Base-by-base conservation (phyloP, 805 yeast species). In the Candida odintsovae region DNA sequence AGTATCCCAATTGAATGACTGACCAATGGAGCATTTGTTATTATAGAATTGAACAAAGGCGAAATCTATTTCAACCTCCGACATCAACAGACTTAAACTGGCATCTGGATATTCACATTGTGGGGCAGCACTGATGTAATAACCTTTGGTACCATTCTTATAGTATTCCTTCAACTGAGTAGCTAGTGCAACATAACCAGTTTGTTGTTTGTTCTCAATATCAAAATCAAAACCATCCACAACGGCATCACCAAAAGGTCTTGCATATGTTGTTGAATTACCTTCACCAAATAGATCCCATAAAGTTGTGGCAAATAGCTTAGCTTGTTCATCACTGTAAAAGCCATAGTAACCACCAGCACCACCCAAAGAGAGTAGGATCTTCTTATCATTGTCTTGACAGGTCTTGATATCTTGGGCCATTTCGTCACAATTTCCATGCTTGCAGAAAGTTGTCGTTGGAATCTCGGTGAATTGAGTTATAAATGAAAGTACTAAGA, bases 151-250 rank as follows among this genome's bases (percentile, higher is more conserved):
- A 29, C 80, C 69, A 38, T 71, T 66, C 11, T 71, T 79, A 54
- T 75, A 80, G 38, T 68, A 64, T 46, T 71, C 47, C 83, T 95
- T 53, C 60, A 70, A 41, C 58, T 74, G 70, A 37, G 64, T 74
- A 19, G 80, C 86, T 44, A 84, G 65, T 23, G 86, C 80, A 43
- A 79, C 79, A 58, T 83, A 85, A 21, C 96, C 96, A 5, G 70
- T 67, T 42, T 72, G 69, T 46, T 71, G 59, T 53, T 73, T 72
- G 65, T 78, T 76, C 67, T 92, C 98, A 57, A 89, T 82, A 65
- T 92, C 98, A 52, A 90, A 82, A 64, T 92, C 98, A 60, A 90
- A 90, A 18, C 98, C 98, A 65, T 92, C 97, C 44, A 92, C 72
- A 23, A 86, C 66, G 4, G 96, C 70, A 53, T 75, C 78, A 75